A percentile compares a stretch with the other conserved stretches of the same genome.
Evolutionary conservation across 306 rosid genomes (phyloP).

Genomic region (Medicago ruthenica): DNA sequence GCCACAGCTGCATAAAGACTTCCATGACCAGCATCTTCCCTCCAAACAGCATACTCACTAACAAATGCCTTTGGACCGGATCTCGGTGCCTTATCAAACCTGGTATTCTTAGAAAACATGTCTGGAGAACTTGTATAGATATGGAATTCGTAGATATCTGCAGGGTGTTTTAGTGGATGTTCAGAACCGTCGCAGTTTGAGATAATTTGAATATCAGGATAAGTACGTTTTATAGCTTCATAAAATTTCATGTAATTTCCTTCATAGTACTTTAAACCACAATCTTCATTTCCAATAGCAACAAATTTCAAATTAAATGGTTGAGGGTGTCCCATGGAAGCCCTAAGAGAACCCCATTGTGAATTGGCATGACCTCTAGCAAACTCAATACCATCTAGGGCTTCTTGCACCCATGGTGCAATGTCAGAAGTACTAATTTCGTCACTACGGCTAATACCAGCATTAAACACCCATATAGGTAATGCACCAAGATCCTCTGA

Average conservation of each 20-base stretch:
- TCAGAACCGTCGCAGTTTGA: slow-evolving; percentile 80
- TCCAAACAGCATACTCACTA: slow-evolving; percentile 82
- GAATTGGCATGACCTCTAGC: slow-evolving; percentile 75
- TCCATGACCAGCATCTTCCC: slow-evolving; percentile 64
- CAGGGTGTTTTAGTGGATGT: slow-evolving; percentile 62
- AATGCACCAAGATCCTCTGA: slow-evolving; percentile 73
- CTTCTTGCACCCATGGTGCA: slow-evolving; percentile 81
- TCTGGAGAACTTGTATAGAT: slow-evolving; percentile 62
- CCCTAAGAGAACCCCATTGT: slow-evolving; percentile 79
- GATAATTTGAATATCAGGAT: slow-evolving; percentile 78
- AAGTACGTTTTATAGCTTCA: slow-evolving; percentile 57
- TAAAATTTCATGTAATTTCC: slow-evolving; percentile 66
- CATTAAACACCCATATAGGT: slow-evolving; percentile 85
- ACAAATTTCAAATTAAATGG: slow-evolving; percentile 78
- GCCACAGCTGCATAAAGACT: slow-evolving; percentile 69
- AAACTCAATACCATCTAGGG: slow-evolving; percentile 84
- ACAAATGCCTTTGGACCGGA: slow-evolving; percentile 53
- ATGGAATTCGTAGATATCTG: slow-evolving; percentile 78
- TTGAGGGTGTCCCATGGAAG: slow-evolving; percentile 75
- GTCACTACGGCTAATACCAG: slow-evolving; percentile 71
- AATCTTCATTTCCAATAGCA: slow-evolving; percentile 87
- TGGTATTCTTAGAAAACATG: slow-evolving; percentile 55
- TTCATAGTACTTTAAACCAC: slow-evolving; percentile 56
- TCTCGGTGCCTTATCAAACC: slow-evolving; percentile 58
- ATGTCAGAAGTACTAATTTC: slow-evolving; percentile 60